Base-by-base conservation (phyloP, 805 yeast species). In the Wickerhamomyces pijperi region DNA sequence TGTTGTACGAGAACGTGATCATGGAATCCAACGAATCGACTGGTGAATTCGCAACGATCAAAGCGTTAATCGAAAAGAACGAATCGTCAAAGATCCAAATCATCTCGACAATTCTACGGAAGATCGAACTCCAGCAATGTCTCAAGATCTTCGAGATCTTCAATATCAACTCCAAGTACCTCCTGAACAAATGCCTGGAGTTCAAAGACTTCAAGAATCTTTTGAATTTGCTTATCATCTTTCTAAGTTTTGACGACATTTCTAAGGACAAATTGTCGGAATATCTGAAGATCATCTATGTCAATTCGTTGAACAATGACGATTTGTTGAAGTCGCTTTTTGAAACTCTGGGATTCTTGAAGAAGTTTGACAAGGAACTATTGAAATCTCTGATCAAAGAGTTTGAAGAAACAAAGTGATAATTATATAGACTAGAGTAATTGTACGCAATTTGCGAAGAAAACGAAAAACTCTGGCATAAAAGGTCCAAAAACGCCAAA, bases 71-170 rank as follows among this genome's bases (percentile, higher is more conserved):
- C 36, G 50, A 49, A 13, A 19, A 45, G 3, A 40, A 42, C 36
- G 54, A 50, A 33, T 38, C 56, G 12, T 49, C 51, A 14, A 31
- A 31, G 14, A 31, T 31, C 14, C 17, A 31, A 16, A 62, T 71
- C 19, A 63, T 63, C 39, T 68, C 72, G 16, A 69, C 68, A 41
- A 70, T 75, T 48, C 57, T 72, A 39, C 50, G 78, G 36, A 72
- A 72, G 43, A 70, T 72, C n/a, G 78, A 72, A 46, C 60, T 63
- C 21, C 57, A 53, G 19, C 63, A 65, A 45, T 72, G 78, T 77
- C 44, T 54, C 14, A 50, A 50, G n/a, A 60, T 72, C 36, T 65
- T 72, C 41, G 46, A 54, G 2, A 48, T 54, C 2, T 45, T 72
- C 28, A 46, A 59, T 6, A 54, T 59, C 13, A 62, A 70, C 0